Base-by-base conservation (phyloP, 2,329 filamentous ascomycete genomes). In the Xylariomycetidae sp. region DNA sequence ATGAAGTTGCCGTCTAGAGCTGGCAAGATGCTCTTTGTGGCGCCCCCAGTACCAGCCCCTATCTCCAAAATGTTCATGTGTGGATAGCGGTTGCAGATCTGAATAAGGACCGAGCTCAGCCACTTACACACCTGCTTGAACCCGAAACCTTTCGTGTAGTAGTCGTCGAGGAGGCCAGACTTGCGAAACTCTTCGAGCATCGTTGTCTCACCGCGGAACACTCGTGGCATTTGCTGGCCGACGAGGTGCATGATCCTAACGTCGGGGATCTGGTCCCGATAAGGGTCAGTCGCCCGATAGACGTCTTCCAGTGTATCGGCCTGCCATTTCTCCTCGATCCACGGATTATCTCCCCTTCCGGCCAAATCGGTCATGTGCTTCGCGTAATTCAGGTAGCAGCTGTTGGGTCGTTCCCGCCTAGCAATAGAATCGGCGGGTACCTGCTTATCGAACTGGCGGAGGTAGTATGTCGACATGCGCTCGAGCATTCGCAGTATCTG, bases 41-140 rank as follows among this genome's bases (percentile, higher is more conserved):
- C 50, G 10, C 50, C 53, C 3, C 62, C 64, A 4, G 59, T 64
- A 4, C 64, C 63, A n/a, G 58, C 61, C 16, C 45, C 51, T 32
- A 42, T 33, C 25, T 40, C 40, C 1, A 44, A 25, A 14, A 44
- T 36, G 19, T 41, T 36, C 40, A 45, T 36, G n/a, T 38, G 32
- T 9, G 34, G 36, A 31, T 44, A 33, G 5, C 38, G 35, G 18
- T 41, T 16, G 3, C 26, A 17, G 13, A 44, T 31, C 18, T 44
- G 38, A 8, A 8, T 23, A n/a, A 23, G 8, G n/a, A 22, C 16
- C 10, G 6, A 12, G 7, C 18, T 19, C 12, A 36, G 4, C 11
- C 12, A 15, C 9, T 20, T 9, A 14, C 10, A 7, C 9, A 8
- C 6, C n/a, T 33, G 9, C 11, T 25, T 25, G 3, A 36, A 14